phyloP scores from a whole-genome alignment of 768 basidiomycete species.

The Jaapia argillacea region DNA sequence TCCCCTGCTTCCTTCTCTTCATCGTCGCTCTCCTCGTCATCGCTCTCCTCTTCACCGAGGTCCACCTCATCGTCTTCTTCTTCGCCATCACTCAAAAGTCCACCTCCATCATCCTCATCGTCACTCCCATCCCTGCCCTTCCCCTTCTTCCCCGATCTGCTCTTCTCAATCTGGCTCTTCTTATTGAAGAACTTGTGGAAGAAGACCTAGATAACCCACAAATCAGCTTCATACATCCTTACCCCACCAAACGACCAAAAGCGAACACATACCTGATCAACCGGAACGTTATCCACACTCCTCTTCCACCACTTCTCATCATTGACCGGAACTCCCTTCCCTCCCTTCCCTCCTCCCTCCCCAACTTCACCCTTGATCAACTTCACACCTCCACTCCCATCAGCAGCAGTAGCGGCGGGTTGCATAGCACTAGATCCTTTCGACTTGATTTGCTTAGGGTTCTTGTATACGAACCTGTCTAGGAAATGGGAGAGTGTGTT shows the following conservation, averaged over 20 bases:
- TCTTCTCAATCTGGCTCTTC: constrained; percentile 49
- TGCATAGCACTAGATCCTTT: constrained; percentile 94
- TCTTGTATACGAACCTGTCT: constrained; percentile 95
- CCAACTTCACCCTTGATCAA: constrained; percentile 52
- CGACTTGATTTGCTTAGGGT: constrained; percentile 66
- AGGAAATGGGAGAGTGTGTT: constrained; percentile 94
- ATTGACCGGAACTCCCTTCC: constrained; percentile 47
- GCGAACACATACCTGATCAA: constrained; percentile 59
- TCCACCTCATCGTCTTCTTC: constrained; percentile 21
- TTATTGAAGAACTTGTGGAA: constrained; percentile 83
- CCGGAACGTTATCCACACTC: constrained; percentile 64
- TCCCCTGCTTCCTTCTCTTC: constrained; percentile 16
- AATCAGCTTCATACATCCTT: too few relatives aligned
- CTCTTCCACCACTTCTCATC: constrained; percentile 65
- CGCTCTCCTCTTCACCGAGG: constrained; percentile 16
- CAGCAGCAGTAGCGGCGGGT: constrained; percentile 54
- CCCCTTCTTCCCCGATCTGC: constrained; percentile 35
- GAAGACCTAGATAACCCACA: too few relatives aligned
- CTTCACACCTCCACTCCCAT: constrained; percentile 62
- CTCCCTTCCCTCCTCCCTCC: constrained; percentile 38
- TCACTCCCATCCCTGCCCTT: constrained; percentile 31
- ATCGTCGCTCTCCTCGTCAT: constrained; percentile 10
- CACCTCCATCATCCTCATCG: constrained; percentile 24
- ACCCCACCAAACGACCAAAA: too few relatives aligned
- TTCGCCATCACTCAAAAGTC: constrained; percentile 16